Base-by-base conservation (phyloP, 2,329 filamentous ascomycete species). In the Pyrenophora graminea region DNA sequence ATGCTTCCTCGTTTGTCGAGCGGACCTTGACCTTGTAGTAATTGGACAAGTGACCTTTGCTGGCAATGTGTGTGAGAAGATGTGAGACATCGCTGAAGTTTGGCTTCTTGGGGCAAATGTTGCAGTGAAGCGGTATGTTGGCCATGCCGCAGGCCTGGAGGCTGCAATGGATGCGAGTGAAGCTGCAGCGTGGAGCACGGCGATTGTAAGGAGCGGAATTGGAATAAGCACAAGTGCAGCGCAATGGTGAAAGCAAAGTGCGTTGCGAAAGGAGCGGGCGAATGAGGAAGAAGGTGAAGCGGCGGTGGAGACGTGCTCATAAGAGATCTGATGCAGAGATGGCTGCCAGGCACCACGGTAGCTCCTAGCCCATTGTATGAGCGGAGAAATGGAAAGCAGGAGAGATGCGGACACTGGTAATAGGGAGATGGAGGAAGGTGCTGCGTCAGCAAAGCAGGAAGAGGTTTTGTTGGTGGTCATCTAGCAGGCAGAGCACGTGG, bases 51-150 rank as follows among this genome's bases (percentile, higher is more conserved):
- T 97, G 93, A n/a, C 89, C 88, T 71, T 97, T 97, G 58, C 92
- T 97, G 53, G 89, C 85, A 56, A 97, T 85, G 69, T 97, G 93
- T 10, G 93, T 97, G 68, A 97, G 83, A 32, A 97, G 80, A 73
- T 97, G 93, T 30, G 92, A 96, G 38, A 91, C 80, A 73, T 97
- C 93, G 48, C 91, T 96, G 76, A 97, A 97, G 25, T 76, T 83
- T 33, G 90, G 90, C 54, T 82, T 82, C 61, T 87, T 90, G 31
- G 89, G 87, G 71, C 93, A 97, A 61, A 96, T 87, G 66, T 81
- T 86, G 83, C 93, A 97, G 62, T 85, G 77, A 41, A 97, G 84
- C 49, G 88, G 85, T 52, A 91, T 86, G 61, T 64, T 62, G 59
- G 63, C 57, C 51, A 73, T 68, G 73, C 72, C 76, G 64, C 62